These are phyloP conservation scores for Aspergillus sojae DNA, from an alignment of 2,329 filamentous ascomycete genomes.

Conservation along the genomic window DNA sequence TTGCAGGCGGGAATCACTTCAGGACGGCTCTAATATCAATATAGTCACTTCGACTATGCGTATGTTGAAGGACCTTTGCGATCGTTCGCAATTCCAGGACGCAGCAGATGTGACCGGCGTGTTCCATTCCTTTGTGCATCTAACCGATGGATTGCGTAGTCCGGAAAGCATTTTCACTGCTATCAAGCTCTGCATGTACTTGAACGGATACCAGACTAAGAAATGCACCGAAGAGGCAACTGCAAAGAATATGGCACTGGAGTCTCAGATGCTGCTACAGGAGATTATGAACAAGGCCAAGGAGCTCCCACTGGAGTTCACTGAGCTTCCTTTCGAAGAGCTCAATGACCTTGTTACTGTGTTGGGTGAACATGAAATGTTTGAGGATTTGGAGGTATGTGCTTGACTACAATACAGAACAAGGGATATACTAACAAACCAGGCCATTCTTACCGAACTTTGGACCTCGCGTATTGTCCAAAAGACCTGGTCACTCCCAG, in stretches of 20 bases:
- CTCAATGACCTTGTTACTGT: conserved; percentile 42
- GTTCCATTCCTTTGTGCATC: conserved; percentile 37
- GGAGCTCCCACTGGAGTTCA: conserved; percentile 34
- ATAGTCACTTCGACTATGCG: conserved; percentile 32
- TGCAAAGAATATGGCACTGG: conserved; percentile 33
- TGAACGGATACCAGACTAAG: conserved; percentile 36
- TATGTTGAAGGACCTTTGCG: conserved; percentile 34
- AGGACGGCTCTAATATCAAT: conserved; percentile 33
- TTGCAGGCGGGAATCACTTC: conserved; percentile 34
- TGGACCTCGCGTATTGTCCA: conserved; percentile 53
- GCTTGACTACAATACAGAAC: not conserved
- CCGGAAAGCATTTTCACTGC: conserved; percentile 37
- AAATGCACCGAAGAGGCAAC: conserved; percentile 33
- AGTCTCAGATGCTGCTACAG: conserved; percentile 37
- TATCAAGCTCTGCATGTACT: conserved; percentile 41
- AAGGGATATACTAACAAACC: not conserved
- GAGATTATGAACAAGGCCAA: conserved; percentile 36
- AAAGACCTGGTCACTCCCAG: conserved; percentile 47
- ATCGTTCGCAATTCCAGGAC: conserved; percentile 34
- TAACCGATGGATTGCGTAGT: conserved; percentile 36
- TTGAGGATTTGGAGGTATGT: conserved; percentile 38
- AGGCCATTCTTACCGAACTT: conserved; percentile 46
- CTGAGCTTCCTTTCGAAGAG: conserved; percentile 38
- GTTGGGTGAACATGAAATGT: conserved; percentile 41
- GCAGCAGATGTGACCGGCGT: conserved; percentile 37